Conservation (phyloP, 495 filamentous ascomycete genomes). For the Talaromyces thailandensis region DNA sequence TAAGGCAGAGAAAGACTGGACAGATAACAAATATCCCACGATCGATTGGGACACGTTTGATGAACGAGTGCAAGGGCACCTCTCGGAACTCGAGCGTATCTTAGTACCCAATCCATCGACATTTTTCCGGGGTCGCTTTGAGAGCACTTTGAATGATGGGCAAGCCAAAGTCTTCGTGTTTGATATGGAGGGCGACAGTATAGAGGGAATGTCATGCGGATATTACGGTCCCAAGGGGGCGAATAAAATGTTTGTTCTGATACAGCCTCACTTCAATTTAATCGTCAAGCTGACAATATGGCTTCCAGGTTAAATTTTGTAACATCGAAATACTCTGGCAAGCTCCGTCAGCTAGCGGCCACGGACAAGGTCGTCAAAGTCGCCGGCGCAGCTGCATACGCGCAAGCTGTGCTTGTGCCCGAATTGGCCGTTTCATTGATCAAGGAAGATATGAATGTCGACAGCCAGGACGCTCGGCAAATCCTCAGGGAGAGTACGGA, state of each 20-base stretch:
- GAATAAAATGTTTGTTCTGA: conserved; percentile 41
- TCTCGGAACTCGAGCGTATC: conserved; percentile 45
- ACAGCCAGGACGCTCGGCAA: conserved; percentile 51
- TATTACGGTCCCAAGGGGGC: conserved; percentile 85
- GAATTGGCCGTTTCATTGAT: conserved; percentile 72
- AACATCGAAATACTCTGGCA: conserved; percentile 47
- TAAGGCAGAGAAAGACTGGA: conserved; percentile 53
- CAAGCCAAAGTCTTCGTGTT: conserved; percentile 52
- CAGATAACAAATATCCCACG: conserved; percentile 56
- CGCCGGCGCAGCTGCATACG: conserved; percentile 62
- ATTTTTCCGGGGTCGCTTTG: conserved; percentile 53
- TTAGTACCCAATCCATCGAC: conserved; percentile 47
- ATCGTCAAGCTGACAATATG: conserved; percentile 3
- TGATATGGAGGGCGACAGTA: conserved; percentile 26
- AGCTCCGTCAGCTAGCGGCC: conserved; percentile 53
- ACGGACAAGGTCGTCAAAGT: conserved; percentile 61
- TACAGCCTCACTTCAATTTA: not conserved
- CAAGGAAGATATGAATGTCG: conserved; percentile 74
- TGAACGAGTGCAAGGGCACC: conserved; percentile 50
- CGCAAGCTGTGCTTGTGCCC: conserved; percentile 80
- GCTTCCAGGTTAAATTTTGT: conserved; percentile 49
- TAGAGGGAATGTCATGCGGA: conserved; percentile 50
- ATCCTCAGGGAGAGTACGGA: conserved; percentile 66
- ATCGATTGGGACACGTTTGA: conserved; percentile 69
- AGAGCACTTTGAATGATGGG: conserved; percentile 47